phyloP scores from a whole-genome alignment of 2,329 filamentous ascomycete species.

The Zopfia rhizophila region DNA sequence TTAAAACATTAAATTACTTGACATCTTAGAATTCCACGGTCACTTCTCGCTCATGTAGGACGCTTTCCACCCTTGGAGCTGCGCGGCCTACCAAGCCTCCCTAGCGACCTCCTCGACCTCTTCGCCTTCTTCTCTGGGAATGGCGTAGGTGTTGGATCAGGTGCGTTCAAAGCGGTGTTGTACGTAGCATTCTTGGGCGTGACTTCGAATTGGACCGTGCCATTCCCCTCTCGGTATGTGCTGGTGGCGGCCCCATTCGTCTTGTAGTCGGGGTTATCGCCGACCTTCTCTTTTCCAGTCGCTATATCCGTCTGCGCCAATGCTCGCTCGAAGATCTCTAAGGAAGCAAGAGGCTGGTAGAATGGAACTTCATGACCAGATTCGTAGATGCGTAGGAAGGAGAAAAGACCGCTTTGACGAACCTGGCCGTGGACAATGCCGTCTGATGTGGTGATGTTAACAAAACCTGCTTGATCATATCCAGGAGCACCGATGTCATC shows the following conservation, averaged over 20 bases:
- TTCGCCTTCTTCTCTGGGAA: constrained; percentile 13
- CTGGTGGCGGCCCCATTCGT: constrained; percentile 49
- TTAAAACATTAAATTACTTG: too few relatives aligned
- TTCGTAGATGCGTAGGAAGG: constrained; percentile 63
- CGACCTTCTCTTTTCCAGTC: constrained; percentile 53
- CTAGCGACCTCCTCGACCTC: constrained; percentile 25
- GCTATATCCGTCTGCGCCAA: constrained; percentile 62
- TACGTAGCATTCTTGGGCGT: constrained; percentile 59
- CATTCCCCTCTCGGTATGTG: constrained; percentile 56
- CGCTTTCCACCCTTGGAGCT: constrained; percentile 29
- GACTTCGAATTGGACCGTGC: constrained; percentile 58
- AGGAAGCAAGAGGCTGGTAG: constrained; percentile 63
- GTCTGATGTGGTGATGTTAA: constrained; percentile 57
- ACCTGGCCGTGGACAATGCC: constrained; percentile 63
- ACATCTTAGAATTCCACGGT: too few relatives aligned
- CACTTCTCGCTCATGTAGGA: constrained; percentile 7
- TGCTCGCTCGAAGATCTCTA: constrained; percentile 62
- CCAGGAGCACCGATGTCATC: constrained; percentile 54
- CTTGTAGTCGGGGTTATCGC: constrained; percentile 35
- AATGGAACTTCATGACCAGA: constrained; percentile 64
- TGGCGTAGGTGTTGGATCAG: constrained; percentile 44
- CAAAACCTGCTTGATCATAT: constrained; percentile 59
- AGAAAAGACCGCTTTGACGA: constrained; percentile 62
- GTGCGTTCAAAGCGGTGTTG: constrained; percentile 56
- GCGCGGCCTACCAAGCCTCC: constrained; percentile 28